Evolutionary conservation across 2,329 filamentous ascomycete species (phyloP).

Genomic region (Byssochlamys sp.): DNA sequence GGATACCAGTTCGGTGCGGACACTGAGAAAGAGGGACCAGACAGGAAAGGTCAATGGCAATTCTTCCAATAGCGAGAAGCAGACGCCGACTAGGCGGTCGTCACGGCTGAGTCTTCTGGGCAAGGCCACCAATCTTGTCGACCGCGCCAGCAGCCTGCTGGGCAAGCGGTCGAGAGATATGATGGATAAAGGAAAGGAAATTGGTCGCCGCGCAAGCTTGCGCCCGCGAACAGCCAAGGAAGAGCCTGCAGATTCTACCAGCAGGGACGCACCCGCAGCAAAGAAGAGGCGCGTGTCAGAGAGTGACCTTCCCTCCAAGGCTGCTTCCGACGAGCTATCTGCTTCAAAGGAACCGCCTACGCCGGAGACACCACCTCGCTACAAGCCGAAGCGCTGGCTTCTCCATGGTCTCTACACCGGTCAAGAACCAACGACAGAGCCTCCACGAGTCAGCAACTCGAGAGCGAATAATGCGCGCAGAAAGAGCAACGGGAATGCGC

Average conservation of each 20-base stretch:
- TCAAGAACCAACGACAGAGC: slow-evolving; percentile 49
- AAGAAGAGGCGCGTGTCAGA: slow-evolving; percentile 38
- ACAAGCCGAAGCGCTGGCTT: slow-evolving; percentile 63
- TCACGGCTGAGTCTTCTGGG: slow-evolving; percentile 35
- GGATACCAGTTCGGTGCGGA: slow-evolving; percentile 1
- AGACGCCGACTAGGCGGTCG: slow-evolving; percentile 30
- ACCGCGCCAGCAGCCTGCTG: slow-evolving; percentile 43
- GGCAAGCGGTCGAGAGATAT: slow-evolving; percentile 53
- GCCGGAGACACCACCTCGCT: slow-evolving; percentile 14
- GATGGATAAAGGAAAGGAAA: slow-evolving; percentile 48
- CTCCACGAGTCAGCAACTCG: slow-evolving; percentile 38
- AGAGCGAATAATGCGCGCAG: slow-evolving; percentile 27
- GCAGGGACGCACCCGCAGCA: slow-evolving; percentile 20
- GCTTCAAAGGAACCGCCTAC: slow-evolving; percentile 10
- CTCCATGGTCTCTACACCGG: slow-evolving; percentile 78
- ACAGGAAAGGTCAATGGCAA: slow-evolving; percentile 14
- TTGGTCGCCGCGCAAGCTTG: slow-evolving; percentile 46
- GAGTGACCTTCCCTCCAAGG: slow-evolving; percentile 19
- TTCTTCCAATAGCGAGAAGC: slow-evolving; percentile 16
- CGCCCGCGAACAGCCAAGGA: slow-evolving; percentile 39
- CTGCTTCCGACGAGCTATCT: slow-evolving; percentile 10
- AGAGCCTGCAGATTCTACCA: slow-evolving; percentile 7
- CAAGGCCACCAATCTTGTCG: slow-evolving; percentile 36
- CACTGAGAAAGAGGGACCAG: slow-evolving; percentile 12
- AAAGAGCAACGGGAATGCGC: slow-evolving; percentile 12